Evolutionary conservation across 495 filamentous ascomycete species (phyloP).

Genomic region (Penicillium salamii): DNA sequence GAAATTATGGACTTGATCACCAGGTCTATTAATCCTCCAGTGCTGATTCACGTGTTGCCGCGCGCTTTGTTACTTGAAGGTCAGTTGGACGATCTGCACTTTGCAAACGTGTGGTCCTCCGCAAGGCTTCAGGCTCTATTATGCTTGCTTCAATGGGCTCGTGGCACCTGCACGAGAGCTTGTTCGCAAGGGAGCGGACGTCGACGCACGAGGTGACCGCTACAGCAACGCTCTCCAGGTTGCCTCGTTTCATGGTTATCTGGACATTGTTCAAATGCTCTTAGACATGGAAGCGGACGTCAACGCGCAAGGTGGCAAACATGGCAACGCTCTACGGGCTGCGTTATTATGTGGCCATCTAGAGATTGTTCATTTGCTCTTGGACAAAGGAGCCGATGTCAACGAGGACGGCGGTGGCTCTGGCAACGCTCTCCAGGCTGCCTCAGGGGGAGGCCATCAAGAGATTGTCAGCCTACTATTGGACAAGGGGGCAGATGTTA

Average conservation of each 20-base stretch:
- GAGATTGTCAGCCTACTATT: constrained; percentile 1
- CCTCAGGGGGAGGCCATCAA: constrained; percentile 8
- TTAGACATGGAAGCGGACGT: constrained; percentile 21
- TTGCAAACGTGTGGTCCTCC: no score
- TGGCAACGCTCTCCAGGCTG: constrained; percentile 26
- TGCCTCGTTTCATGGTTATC: constrained; percentile 10
- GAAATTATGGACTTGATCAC: no score
- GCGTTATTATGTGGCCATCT: constrained; percentile 12
- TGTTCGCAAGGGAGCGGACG: constrained; percentile 20
- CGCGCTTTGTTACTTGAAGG: no score
- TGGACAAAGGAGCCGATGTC: constrained; percentile 21
- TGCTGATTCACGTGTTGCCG: no score
- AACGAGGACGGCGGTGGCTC: constrained; percentile 22
- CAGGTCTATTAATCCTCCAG: no score
- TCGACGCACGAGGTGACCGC: constrained; percentile 22
- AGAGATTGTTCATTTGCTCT: constrained; percentile 4
- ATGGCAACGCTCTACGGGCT: constrained; percentile 25
- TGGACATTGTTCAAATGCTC: constrained; percentile 8
- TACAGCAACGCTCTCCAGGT: constrained; percentile 27
- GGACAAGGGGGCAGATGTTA: constrained; percentile 23
- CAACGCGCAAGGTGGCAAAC: no score
- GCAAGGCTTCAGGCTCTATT: constrained; percentile 17
- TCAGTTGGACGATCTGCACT: no score
- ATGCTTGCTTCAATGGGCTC: constrained; percentile 14
- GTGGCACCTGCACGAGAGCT: constrained; percentile 7